A percentile compares a stretch with the other conserved stretches of the same genome.
Conservation (phyloP, 2,329 filamentous ascomycete genomes). For the Sarocladium brachiariae region DNA sequence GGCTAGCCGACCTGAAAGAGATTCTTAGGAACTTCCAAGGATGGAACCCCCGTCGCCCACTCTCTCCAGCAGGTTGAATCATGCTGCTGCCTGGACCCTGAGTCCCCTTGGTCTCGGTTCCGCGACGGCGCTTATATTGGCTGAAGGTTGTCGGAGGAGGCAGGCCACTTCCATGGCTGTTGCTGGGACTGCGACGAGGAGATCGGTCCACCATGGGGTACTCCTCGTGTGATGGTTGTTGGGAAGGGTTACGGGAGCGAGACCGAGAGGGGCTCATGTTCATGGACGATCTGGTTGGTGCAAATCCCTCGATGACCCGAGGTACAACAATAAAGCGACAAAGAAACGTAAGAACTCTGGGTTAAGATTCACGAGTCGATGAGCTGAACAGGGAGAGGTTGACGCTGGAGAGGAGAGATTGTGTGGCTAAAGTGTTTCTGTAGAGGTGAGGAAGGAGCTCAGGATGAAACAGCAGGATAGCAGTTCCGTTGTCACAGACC, state of each 20-base stretch:
- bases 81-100: slow-evolving; percentile 10
- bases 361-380: no score
- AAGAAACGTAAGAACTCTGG: no score
- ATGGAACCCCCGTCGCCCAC: slow-evolving; percentile 37
- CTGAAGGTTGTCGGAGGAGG: slow-evolving; percentile 22
- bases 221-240: background rate
- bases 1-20: slow-evolving; percentile 35
- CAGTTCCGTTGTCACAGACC: no score
- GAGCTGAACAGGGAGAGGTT: background rate
- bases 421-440: background rate
- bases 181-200: background rate
- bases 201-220: background rate
- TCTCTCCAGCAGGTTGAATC: slow-evolving; percentile 32
- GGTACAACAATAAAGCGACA: no score
- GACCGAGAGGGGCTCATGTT: background rate
- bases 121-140: slow-evolving; percentile 15
- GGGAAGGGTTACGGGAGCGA: background rate
- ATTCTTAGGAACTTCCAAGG: slow-evolving; percentile 37
- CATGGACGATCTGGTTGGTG: no score
- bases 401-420: background rate
- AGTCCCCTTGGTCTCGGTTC: background rate
- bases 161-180: slow-evolving; percentile 11
- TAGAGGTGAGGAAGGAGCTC: background rate
- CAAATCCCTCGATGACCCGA: no score
- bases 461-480: no score